Evolutionary conservation across 495 filamentous ascomycete genomes (phyloP).

Genomic region (Hyaloscypha hepaticicola): DNA sequence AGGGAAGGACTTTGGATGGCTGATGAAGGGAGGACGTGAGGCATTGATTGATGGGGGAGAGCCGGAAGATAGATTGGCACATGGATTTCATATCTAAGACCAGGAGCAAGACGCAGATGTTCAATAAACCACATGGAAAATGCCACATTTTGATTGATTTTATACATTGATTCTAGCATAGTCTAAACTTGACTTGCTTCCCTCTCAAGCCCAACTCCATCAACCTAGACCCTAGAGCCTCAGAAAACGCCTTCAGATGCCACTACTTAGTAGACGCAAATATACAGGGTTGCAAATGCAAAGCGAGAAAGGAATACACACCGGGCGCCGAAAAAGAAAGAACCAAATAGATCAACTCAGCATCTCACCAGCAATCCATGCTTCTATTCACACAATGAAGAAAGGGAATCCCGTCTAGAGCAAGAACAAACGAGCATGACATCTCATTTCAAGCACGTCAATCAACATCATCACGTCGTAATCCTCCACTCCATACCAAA

Average conservation of each 20-base stretch:
- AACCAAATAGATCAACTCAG: neutral
- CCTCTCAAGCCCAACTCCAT: neutral
- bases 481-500: neutral
- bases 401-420: neutral
- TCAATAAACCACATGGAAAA: neutral
- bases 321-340: neutral
- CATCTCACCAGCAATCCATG: neutral
- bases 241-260: neutral
- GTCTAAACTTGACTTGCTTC: neutral
- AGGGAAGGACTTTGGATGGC: too few relatives aligned
- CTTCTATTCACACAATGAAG: constrained; percentile 4
- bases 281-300: neutral
- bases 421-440: constrained; percentile 5
- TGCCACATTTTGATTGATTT: neutral
- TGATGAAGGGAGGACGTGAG: too few relatives aligned
- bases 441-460: constrained; percentile 44
- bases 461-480: constrained; percentile 32
- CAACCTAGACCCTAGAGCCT: too few relatives aligned
- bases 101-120: neutral
- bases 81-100: neutral
- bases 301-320: neutral
- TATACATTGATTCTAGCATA: neutral
- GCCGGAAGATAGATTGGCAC: too few relatives aligned
- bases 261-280: constrained; percentile 6
- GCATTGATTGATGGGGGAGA: too few relatives aligned